phyloP scores from a whole-genome alignment of 2,329 filamentous ascomycete genomes.

The Colletotrichum tabaci region DNA sequence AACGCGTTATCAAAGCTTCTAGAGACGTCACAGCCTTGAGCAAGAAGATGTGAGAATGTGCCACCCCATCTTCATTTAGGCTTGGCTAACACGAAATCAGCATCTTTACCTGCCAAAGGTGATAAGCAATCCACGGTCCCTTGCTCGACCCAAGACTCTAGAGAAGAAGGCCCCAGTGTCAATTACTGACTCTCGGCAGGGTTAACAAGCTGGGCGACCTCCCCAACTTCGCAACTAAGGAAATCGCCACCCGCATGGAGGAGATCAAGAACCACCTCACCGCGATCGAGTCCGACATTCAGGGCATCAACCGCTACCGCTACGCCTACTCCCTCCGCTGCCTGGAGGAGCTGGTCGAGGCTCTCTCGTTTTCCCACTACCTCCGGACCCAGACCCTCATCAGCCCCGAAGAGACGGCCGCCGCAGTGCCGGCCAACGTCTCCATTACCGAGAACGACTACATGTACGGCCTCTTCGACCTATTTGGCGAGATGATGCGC shows the following conservation, averaged over 20 bases:
- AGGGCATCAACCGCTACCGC: slow-evolving; percentile 84
- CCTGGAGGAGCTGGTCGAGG: slow-evolving; percentile 95
- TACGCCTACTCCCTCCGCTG: slow-evolving; percentile 87
- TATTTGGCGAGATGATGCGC: slow-evolving; percentile 96
- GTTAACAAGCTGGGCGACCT: slow-evolving; percentile 42
- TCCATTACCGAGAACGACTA: slow-evolving; percentile 86
- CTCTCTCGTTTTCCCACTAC: slow-evolving; percentile 90
- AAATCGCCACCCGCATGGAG: slow-evolving; percentile 77
- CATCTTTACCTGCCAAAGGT: slow-evolving; percentile 59
- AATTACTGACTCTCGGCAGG: slow-evolving; percentile 27
- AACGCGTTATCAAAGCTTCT: slow-evolving; percentile 90
- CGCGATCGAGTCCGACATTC: slow-evolving; percentile 79
- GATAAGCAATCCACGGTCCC: slow-evolving; percentile 2
- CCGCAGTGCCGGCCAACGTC: slow-evolving; percentile 67
- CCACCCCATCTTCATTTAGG: accelerated
- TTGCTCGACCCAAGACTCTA: background rate
- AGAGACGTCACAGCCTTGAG: slow-evolving; percentile 93
- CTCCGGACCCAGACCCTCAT: slow-evolving; percentile 83
- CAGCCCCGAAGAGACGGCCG: slow-evolving; percentile 72
- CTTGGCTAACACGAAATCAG: slow-evolving; percentile 45
- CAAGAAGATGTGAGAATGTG: slow-evolving; percentile 87
- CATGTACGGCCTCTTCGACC: slow-evolving; percentile 90
- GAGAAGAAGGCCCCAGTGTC: background rate
- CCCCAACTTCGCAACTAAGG: slow-evolving; percentile 70
- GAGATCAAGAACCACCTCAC: slow-evolving; percentile 80